A percentile compares a stretch with the other conserved stretches of the same genome.
Evolutionary conservation across 1,284 basidiomycete species (phyloP).

Genomic region (Fomes fomentarius): DNA sequence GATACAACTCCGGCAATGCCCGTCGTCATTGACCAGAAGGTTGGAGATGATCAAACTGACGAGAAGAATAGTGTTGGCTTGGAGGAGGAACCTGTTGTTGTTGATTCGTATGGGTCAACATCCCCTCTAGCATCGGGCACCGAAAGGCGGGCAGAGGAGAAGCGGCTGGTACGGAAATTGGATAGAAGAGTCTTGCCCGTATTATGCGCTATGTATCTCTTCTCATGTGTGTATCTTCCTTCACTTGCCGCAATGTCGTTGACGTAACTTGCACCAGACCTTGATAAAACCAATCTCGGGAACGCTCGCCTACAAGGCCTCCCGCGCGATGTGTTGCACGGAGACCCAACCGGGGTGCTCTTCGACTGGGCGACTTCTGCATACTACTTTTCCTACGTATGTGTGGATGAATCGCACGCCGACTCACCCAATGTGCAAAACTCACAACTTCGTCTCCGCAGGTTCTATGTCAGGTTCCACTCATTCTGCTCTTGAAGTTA

Average conservation of each 20-base stretch:
- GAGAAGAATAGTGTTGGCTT: too few relatives aligned
- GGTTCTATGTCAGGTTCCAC: constrained; percentile 73
- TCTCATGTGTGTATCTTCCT: constrained; percentile 57
- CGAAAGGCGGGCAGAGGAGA: constrained; percentile 46
- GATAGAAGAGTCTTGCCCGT: constrained; percentile 71
- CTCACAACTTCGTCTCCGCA: too few relatives aligned
- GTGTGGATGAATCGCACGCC: constrained; percentile 34
- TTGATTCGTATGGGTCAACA: too few relatives aligned
- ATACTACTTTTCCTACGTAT: constrained; percentile 76
- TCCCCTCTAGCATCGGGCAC: too few relatives aligned
- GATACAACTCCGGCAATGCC: too few relatives aligned
- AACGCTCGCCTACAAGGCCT: constrained; percentile 76
- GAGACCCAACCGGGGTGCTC: constrained; percentile 64
- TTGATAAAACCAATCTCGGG: constrained; percentile 75
- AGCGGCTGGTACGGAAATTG: constrained; percentile 62
- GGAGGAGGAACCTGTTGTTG: too few relatives aligned
- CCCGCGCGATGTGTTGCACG: constrained; percentile 61
- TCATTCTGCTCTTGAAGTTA: constrained; percentile 65
- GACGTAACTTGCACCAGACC: constrained; percentile 44
- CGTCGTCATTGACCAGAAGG: too few relatives aligned
- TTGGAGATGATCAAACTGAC: too few relatives aligned
- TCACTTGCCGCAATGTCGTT: too few relatives aligned
- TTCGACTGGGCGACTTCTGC: constrained; percentile 77
- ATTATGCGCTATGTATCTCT: constrained; percentile 70
- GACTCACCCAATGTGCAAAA: too few relatives aligned